These are phyloP conservation scores for Cercophora scortea DNA, from an alignment of 495 filamentous ascomycete genomes.

Conservation along the genomic window DNA sequence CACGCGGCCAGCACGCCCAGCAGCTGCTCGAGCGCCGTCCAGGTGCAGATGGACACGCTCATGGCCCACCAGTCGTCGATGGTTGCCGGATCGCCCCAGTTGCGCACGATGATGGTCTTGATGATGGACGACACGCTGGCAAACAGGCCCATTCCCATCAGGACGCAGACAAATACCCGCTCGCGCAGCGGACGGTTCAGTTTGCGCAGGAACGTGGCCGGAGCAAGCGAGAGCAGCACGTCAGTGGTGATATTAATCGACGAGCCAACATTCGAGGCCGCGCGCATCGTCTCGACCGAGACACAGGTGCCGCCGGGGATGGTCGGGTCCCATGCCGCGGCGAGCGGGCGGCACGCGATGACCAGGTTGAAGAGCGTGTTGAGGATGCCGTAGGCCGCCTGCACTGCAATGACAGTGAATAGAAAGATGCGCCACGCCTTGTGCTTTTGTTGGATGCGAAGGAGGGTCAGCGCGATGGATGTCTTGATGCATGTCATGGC, in stretches of 20 bases:
- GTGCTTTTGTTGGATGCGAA: constrained; percentile 26
- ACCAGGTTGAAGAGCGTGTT: constrained; percentile 16
- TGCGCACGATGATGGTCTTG: constrained; percentile 18
- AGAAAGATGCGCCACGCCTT: constrained; percentile 40
- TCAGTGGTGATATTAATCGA: constrained; percentile 20
- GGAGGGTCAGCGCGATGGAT: constrained; percentile 18
- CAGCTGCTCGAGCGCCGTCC: constrained; percentile 16
- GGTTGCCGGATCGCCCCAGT: constrained; percentile 6
- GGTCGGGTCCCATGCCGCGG: constrained; percentile 12
- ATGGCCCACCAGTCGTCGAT: constrained; percentile 8
- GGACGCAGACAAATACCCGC: constrained; percentile 17
- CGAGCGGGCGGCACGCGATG: constrained; percentile 17
- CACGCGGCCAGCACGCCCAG: constrained; percentile 19
- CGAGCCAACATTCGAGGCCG: constrained; percentile 13
- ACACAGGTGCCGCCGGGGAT: constrained; percentile 9
- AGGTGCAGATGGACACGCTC: constrained; percentile 17
- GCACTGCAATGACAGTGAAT: constrained; percentile 41
- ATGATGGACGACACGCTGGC: constrained; percentile 13
- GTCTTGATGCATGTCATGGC: constrained; percentile 23
- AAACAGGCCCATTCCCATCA: constrained; percentile 22
- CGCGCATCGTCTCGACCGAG: constrained; percentile 6
- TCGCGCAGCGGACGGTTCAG: constrained; percentile 19
- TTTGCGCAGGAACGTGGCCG: constrained; percentile 16
- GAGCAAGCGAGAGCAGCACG: constrained; percentile 15
- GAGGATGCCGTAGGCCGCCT: constrained; percentile 46